These are phyloP conservation scores for Barnettozyma botsteinii DNA, from an alignment of 805 yeast genomes.

Conservation along the genomic window DNA sequence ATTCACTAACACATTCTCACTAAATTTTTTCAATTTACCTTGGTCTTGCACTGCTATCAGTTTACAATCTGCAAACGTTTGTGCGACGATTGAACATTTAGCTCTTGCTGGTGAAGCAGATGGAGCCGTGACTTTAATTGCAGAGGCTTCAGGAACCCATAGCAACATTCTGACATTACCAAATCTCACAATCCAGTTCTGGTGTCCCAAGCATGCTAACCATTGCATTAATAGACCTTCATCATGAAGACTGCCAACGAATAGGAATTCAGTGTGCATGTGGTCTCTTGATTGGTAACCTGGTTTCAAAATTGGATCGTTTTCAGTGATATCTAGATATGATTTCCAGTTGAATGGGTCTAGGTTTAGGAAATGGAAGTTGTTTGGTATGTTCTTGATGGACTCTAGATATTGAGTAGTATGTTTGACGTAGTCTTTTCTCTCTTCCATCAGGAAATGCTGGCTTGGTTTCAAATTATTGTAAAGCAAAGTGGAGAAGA, in stretches of 20 bases:
- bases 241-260: slow-evolving; percentile 55
- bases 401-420: slow-evolving; percentile 9
- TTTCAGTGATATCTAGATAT: slow-evolving; percentile 40
- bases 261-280: slow-evolving; percentile 48
- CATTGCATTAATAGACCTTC: slow-evolving; percentile 73
- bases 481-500: slow-evolving; percentile 59
- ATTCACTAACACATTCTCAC: slow-evolving; percentile 14
- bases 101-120: slow-evolving; percentile 48
- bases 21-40: slow-evolving; percentile 18
- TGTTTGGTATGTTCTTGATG: slow-evolving; percentile 10
- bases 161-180: slow-evolving; percentile 72
- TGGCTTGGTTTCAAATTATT: slow-evolving; percentile 53
- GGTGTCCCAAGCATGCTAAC: slow-evolving; percentile 58
- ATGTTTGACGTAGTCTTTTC: slow-evolving; percentile 27
- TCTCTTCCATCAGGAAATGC: slow-evolving; percentile 58
- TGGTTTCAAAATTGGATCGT: slow-evolving; percentile 40
- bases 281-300: slow-evolving; percentile 30
- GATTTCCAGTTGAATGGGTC: slow-evolving; percentile 71
- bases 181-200: slow-evolving; percentile 69
- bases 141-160: slow-evolving; percentile 58
- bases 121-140: slow-evolving; percentile 55
- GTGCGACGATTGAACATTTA: slow-evolving; percentile 59
- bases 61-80: slow-evolving; percentile 53
- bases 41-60: slow-evolving; percentile 45
- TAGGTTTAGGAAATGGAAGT: slow-evolving; percentile 28